A percentile compares a stretch with the other conserved stretches of the same genome.
These are phyloP conservation scores for Protomyces inouyei DNA, from an alignment of 1,139 yeast species.

Conservation along the genomic window DNA sequence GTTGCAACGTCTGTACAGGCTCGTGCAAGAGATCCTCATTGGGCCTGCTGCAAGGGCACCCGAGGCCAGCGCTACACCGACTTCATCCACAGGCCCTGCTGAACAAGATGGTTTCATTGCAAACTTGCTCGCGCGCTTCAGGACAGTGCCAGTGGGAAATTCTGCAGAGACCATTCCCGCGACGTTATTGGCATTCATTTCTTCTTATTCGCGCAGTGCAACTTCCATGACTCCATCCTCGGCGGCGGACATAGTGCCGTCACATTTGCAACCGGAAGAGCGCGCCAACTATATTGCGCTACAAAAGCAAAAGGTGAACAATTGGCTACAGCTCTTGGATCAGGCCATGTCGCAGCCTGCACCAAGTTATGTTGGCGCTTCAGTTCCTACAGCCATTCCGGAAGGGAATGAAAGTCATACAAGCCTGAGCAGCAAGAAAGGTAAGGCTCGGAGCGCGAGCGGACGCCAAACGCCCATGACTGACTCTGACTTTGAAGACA, in stretches of 20 bases:
- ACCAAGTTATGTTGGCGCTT: neutral
- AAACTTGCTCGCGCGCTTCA: slow-evolving; percentile 11
- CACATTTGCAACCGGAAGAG: slow-evolving; percentile 15
- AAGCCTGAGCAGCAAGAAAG: neutral
- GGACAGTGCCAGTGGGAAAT: slow-evolving; percentile 12
- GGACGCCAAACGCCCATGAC: slow-evolving; percentile 2
- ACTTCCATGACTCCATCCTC: neutral
- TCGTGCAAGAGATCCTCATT: neutral
- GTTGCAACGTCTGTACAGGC: neutral
- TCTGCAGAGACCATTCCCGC: slow-evolving; percentile 5
- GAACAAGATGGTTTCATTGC: slow-evolving; percentile 6
- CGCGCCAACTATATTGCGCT: slow-evolving; percentile 5
- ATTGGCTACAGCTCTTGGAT: slow-evolving; percentile 15
- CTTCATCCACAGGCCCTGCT: neutral
- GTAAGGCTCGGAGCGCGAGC: slow-evolving; percentile 1
- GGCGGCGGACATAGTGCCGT: slow-evolving; percentile 5
- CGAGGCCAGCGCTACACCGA: neutral
- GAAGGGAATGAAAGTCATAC: neutral
- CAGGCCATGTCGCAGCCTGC: slow-evolving; percentile 3
- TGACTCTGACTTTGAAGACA: slow-evolving; percentile 21
- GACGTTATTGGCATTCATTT: slow-evolving; percentile 9
- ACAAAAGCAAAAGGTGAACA: slow-evolving; percentile 10
- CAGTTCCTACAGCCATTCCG: neutral
- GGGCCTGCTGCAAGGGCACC: slow-evolving; percentile 2
- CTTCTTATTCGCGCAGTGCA: neutral